Evolutionary conservation across 2,329 filamentous ascomycete genomes (phyloP).

Genomic region (Rugonectria rugulosa): DNA sequence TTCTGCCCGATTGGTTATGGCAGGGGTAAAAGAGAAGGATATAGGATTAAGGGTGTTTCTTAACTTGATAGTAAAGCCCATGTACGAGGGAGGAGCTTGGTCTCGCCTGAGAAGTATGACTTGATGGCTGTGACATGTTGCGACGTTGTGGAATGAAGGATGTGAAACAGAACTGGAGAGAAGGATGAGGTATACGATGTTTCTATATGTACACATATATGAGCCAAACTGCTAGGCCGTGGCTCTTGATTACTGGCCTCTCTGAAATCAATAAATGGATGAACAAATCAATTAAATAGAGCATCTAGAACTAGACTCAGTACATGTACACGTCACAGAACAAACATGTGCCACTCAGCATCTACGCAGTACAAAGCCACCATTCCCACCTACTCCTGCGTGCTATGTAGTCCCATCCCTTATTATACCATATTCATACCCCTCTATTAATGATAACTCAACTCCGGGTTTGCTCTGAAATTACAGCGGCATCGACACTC

Average conservation of each 20-base stretch:
- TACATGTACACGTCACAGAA: too few species aligned
- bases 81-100: neutral
- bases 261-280: too few species aligned
- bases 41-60: neutral
- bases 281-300: too few species aligned
- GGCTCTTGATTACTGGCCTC: too few species aligned
- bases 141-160: neutral
- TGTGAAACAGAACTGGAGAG: neutral
- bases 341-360: too few species aligned
- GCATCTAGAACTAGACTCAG: too few species aligned
- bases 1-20: slow-evolving; percentile 2
- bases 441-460: slow-evolving; percentile 55
- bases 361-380: too few species aligned
- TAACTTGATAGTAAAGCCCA: neutral
- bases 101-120: slow-evolving; percentile 6
- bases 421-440: neutral
- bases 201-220: too few species aligned
- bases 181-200: too few species aligned
- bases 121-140: slow-evolving; percentile 7
- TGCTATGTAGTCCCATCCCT: neutral
- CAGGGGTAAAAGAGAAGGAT: neutral
- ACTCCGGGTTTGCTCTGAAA: slow-evolving; percentile 65
- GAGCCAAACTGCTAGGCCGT: too few species aligned
- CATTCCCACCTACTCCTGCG: neutral
- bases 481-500: slow-evolving; percentile 73